Base-by-base conservation (phyloP, 768 basidiomycete species). In the Agaricus subrufescens region DNA sequence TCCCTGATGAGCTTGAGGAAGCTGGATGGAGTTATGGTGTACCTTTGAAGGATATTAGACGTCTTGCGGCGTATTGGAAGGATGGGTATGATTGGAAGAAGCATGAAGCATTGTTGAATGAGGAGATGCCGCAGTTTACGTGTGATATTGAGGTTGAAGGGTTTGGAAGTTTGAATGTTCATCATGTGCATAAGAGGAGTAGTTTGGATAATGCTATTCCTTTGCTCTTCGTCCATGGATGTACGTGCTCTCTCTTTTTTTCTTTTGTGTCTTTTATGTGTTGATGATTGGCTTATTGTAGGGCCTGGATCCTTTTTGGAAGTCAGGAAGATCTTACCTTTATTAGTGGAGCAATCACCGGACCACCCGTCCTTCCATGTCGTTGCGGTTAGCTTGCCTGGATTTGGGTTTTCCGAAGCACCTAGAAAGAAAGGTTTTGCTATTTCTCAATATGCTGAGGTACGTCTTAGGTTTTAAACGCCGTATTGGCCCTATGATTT, bases 261-360 rank as follows among this genome's bases (percentile, higher is more conserved):
- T 54, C 19, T 8, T 30, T 11, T 19, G 12, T 31, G 31, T 4
- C 31, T 31, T 34, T 34, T 34, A 34, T 3, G 10, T 29, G 43
- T 12, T 51, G n/a, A 31, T 10, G 26, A 15, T 4, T 31, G 19
- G 19, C 47, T 25, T 55, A n/a, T 34, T 56, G 14, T 48, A 84
- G 84, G 83, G 83, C 84, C 83, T 0, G 84, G 84, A 29, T 71
- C 75, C 60, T 81, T 85, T 62, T 59, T 78, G 3, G 85, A 87
- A 69, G 79, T 77, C 7, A 66, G 71, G 52, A 86, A 85, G 68
- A 66, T 87, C 3, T 68, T 87, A 0, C 80, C 85, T 0, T 61
- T 85, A 14, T 69, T 88, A 52, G 71, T 75, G 0, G 62, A 72
- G 14, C 69, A 69, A 0, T 73, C 76, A 4, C 53, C 69, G 2